These are phyloP conservation scores for Trichocomaceae sp. DNA, from an alignment of 2,329 filamentous ascomycete genomes.

Conservation along the genomic window DNA sequence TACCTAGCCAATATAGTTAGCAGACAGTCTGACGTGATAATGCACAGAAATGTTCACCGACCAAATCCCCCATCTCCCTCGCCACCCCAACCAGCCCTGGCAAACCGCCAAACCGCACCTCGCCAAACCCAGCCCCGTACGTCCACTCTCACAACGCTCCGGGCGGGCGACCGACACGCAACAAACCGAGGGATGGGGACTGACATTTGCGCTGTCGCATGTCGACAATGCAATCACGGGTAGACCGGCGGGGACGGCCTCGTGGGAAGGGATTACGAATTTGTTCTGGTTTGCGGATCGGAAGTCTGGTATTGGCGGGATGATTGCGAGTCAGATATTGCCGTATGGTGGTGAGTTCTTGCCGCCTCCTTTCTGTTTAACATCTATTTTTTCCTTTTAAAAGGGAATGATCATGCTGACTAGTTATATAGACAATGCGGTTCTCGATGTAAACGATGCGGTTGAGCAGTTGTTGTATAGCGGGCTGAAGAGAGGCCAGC, in stretches of 20 bases:
- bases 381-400: no score
- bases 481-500: neutral
- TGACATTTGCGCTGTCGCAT: conserved; percentile 52
- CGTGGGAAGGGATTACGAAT: conserved; percentile 54
- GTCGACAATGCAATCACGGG: conserved; percentile 38
- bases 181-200: conserved; percentile 58
- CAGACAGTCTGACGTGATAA: no score
- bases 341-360: conserved; percentile 36
- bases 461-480: conserved; percentile 8
- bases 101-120: conserved; percentile 45
- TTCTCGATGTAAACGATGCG: conserved; percentile 8
- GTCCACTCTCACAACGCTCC: neutral
- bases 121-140: conserved; percentile 31
- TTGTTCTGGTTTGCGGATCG: conserved; percentile 55
- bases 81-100: conserved; percentile 46
- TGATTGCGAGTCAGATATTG: conserved; percentile 46
- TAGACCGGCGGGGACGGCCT: conserved; percentile 42
- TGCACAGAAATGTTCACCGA: conserved; percentile 51
- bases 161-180: neutral
- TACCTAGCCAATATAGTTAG: neutral
- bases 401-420: neutral
- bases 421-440: conserved; percentile 4
- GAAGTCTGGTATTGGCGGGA: conserved; percentile 50
- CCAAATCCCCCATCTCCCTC: conserved; percentile 50
- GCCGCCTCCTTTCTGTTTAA: no score